Conservation (phyloP, 306 rosid genomes). For the Potentilla sterilis region DNA sequence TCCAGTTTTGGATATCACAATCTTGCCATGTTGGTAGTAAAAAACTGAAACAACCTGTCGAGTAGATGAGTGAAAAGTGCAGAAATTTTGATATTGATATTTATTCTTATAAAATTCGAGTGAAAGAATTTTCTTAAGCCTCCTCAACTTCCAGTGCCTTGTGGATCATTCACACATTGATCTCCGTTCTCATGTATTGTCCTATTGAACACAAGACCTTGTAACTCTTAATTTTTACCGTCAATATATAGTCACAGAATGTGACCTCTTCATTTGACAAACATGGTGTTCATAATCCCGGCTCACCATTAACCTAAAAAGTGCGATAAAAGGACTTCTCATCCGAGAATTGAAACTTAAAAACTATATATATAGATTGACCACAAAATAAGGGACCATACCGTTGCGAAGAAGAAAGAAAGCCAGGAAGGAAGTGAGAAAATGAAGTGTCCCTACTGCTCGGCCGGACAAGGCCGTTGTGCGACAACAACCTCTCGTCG, state of each 20-base stretch:
- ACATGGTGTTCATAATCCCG: too few relatives aligned
- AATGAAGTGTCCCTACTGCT: conserved; percentile 93
- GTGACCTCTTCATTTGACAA: too few relatives aligned
- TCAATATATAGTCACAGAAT: too few relatives aligned
- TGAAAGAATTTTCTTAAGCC: conserved; percentile 16
- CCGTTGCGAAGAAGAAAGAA: neutral
- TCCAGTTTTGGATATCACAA: conserved; percentile 50
- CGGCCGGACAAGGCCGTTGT: conserved; percentile 80
- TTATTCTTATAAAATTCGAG: conserved; percentile 16
- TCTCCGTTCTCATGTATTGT: neutral
- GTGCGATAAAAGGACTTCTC: too few relatives aligned
- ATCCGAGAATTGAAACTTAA: too few relatives aligned
- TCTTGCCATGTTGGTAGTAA: conserved; percentile 32
- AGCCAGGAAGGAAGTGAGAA: neutral
- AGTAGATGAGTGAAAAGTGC: conserved; percentile 22
- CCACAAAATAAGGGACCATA: neutral
- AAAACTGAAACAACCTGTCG: conserved; percentile 34
- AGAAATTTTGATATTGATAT: conserved; percentile 16
- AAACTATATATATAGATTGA: neutral
- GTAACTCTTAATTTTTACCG: neutral
- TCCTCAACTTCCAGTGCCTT: neutral
- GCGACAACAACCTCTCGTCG: conserved; percentile 67
- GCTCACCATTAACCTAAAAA: too few relatives aligned
- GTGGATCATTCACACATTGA: neutral
- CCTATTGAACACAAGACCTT: neutral